Evolutionary conservation across 371 early-diverging fungal species (phyloP), one percentile per base, ranked within the genome.

Genomic region (Funneliformis caledonium): DNA sequence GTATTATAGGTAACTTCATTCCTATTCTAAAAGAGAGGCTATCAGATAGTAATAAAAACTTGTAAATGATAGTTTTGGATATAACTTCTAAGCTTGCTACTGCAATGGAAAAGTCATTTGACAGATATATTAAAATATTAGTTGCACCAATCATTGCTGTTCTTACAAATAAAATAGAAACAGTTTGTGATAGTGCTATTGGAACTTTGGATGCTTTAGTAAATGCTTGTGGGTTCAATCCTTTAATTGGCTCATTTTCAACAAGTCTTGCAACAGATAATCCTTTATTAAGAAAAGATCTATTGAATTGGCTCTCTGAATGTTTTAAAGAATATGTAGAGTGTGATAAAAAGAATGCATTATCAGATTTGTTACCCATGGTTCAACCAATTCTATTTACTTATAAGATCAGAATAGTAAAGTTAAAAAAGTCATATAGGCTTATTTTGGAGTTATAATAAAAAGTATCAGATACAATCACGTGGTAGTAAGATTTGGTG

Each of bases 21-120:
- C 83, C 91, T 2, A 93, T 95, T 0, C 85, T 98, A 45, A 97
- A 97, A 78, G 88, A 86, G 47, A 90, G 98, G 45, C 85, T 98
- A 56, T 88, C 86, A 11, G 99, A 98, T 83, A 92, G 90, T 77
- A 98, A 98, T 89, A 96, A 96, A 83, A 97, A 95, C 82, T 84
- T 98, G 31, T 91, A 92, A 16, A 89, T 92, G 16, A 84, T 87
- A 72, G 88, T 97, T 0, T 88, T 94, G 43, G 96, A 95, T 10
- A 85, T 98, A 19, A 85, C 91, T 45, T 93, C 93, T 0, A 83
- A 82, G 8, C 82, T 98, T 14, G 95, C 96, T 11, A 83, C 85
- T 0, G 93, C 96, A 4, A 93, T 96, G 88, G 97, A 96, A 8
- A 92, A 94, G 68, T 95, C 95, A 1, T 96, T 96, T 83, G 95